Percentiles rank a stretch among this genome's conserved stretches.
Conservation (phyloP, 805 yeast genomes). For the Myxozyma vanderwaltii region DNA sequence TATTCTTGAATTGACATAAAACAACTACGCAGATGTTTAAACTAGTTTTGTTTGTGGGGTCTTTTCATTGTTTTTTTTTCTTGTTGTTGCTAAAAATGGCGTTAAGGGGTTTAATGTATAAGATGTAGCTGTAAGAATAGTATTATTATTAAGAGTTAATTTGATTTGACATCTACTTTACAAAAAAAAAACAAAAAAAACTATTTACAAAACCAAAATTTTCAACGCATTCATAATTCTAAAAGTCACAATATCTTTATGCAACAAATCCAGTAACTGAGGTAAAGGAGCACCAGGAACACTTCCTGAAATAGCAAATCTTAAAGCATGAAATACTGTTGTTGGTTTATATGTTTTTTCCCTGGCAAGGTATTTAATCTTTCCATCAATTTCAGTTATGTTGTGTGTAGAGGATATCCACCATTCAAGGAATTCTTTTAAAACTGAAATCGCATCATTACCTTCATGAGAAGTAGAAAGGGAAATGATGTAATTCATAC, state of each 20-base stretch:
- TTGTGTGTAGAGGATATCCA: constrained; percentile 4
- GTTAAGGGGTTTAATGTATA: no score
- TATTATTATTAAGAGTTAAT: no score
- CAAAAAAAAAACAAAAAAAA: no score
- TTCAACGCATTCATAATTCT: constrained; percentile 13
- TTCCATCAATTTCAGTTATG: neutral
- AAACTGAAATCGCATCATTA: constrained; percentile 6
- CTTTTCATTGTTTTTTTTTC: no score
- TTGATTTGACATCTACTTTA: no score
- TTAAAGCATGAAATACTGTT: constrained; percentile 22
- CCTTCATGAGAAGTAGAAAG: constrained; percentile 2
- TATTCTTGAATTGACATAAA: neutral
- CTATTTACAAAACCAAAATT: constrained; percentile 15
- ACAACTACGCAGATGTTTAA: no score
- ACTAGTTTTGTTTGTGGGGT: no score
- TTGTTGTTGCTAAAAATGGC: no score
- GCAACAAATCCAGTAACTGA: constrained; percentile 20
- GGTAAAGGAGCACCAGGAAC: constrained; percentile 32
- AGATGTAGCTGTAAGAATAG: no score
- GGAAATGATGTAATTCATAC: constrained; percentile 8
- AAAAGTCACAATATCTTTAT: constrained; percentile 12
- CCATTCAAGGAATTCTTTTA: constrained; percentile 13
- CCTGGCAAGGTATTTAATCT: constrained; percentile 2
- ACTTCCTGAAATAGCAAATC: constrained; percentile 29
- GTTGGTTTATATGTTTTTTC: neutral